Percentiles rank a stretch among this genome's conserved stretches.
These are phyloP conservation scores for Saksenaea oblongispora DNA, from an alignment of 371 early-diverging fungal genomes.

Conservation along the genomic window DNA sequence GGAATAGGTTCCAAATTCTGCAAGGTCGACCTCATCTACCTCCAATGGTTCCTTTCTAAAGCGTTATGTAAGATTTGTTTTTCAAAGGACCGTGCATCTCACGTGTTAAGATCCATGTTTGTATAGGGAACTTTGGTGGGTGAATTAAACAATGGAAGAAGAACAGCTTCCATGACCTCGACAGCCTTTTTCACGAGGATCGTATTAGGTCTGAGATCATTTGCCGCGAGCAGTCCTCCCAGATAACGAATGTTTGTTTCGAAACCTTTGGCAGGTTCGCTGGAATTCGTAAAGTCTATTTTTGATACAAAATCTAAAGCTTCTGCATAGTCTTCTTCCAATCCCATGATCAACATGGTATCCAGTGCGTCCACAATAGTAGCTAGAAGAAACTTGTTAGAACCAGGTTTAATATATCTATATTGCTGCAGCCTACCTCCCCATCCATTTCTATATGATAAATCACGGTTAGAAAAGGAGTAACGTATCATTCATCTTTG, in stretches of 20 bases:
- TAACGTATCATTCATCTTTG: background rate
- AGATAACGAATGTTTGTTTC: conserved; percentile 76
- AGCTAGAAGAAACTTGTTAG: conserved; percentile 25
- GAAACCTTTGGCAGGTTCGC: conserved; percentile 48
- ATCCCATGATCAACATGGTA: conserved; percentile 79
- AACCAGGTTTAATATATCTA: background rate
- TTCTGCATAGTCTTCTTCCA: conserved; percentile 57
- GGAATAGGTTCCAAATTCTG: conserved; percentile 84
- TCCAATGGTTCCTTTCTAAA: background rate
- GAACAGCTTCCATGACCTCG: conserved; percentile 67
- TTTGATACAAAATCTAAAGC: conserved; percentile 58
- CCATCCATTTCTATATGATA: conserved; percentile 51
- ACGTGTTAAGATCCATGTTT: conserved; percentile 61
- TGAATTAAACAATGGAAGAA: conserved; percentile 73
- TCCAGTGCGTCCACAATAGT: conserved; percentile 87
- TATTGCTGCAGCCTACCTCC: conserved; percentile 23
- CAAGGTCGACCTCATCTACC: conserved; percentile 34
- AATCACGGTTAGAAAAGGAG: background rate
- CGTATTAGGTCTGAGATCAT: conserved; percentile 58
- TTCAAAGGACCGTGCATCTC: conserved; percentile 4
- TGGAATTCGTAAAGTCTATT: conserved; percentile 47
- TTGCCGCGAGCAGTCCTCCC: conserved; percentile 65
- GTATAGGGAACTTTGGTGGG: conserved; percentile 74
- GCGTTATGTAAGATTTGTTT: background rate
- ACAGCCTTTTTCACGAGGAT: conserved; percentile 67